Conservation (phyloP, 169 alveolate genomes). For the Plasmodium vivax region DNA sequence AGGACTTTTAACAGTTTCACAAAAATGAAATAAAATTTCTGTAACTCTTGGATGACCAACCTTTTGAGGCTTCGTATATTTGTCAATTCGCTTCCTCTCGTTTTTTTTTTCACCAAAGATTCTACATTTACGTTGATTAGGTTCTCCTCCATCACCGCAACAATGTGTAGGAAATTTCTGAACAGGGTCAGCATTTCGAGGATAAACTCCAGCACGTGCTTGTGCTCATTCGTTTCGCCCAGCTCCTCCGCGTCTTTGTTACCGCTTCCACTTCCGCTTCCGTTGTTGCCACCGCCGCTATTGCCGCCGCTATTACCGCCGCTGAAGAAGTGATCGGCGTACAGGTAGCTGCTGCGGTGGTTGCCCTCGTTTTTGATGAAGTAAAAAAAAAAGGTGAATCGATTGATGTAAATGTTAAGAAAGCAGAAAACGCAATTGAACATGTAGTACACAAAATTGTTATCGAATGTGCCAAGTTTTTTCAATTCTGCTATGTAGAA, state of each 20-base stretch:
- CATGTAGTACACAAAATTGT: slow-evolving; percentile 36
- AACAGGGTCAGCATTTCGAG: slow-evolving; percentile 11
- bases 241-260: neutral
- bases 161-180: slow-evolving; percentile 5
- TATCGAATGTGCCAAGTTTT: slow-evolving; percentile 8
- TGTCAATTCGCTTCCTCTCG: slow-evolving; percentile 19
- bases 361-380: slow-evolving; percentile 11
- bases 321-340: neutral
- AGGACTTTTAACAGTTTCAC: slow-evolving; percentile 34
- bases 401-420: slow-evolving; percentile 29
- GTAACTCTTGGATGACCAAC: slow-evolving; percentile 29
- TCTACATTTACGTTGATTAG: slow-evolving; percentile 39
- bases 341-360: neutral
- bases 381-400: slow-evolving; percentile 23
- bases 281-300: neutral
- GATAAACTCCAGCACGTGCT: slow-evolving; percentile 23
- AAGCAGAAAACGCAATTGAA: slow-evolving; percentile 43
- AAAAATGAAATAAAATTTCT: slow-evolving; percentile 56
- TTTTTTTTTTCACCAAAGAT: slow-evolving; percentile 24
- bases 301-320: neutral
- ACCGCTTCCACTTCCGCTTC: neutral
- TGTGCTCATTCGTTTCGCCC: neutral
- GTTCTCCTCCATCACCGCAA: slow-evolving; percentile 36
- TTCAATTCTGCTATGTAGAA: slow-evolving; percentile 46
- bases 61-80: slow-evolving; percentile 41